Conservation (phyloP, 2,329 filamentous ascomycete species). For the Monilinia aucupariae region DNA sequence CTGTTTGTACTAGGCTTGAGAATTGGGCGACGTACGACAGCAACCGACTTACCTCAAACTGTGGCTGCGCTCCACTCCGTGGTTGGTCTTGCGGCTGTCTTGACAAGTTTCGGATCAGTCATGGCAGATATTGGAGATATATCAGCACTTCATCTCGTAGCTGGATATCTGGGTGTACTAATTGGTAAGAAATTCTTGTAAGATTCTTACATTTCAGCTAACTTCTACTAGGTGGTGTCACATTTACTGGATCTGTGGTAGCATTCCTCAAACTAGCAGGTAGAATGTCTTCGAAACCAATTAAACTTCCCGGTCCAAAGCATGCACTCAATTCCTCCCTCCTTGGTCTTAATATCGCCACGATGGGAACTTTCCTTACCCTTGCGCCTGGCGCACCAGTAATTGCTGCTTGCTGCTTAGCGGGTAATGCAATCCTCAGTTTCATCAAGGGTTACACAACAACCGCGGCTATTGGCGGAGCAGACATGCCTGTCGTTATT, state of each 20-base stretch:
- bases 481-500: slow-evolving; percentile 89
- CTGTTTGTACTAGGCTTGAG: slow-evolving; percentile 47
- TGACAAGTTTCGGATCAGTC: slow-evolving; percentile 84
- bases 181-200: slow-evolving; percentile 51
- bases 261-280: slow-evolving; percentile 84
- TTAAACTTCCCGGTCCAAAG: slow-evolving; percentile 62
- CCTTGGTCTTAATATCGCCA: slow-evolving; percentile 70
- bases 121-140: slow-evolving; percentile 66
- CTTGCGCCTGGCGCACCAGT: slow-evolving; percentile 74
- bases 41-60: slow-evolving; percentile 82
- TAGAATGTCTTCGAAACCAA: slow-evolving; percentile 72
- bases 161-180: slow-evolving; percentile 78
- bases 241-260: slow-evolving; percentile 85
- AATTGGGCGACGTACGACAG: slow-evolving; percentile 81
- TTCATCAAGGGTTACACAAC: slow-evolving; percentile 86
- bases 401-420: slow-evolving; percentile 72
- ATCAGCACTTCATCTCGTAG: slow-evolving; percentile 76
- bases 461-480: slow-evolving; percentile 83
- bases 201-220: neutral
- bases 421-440: slow-evolving; percentile 69
- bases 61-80: slow-evolving; percentile 87
- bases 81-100: slow-evolving; percentile 78
- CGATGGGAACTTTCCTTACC: slow-evolving; percentile 77
- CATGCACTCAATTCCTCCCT: slow-evolving; percentile 71
- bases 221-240: slow-evolving; percentile 57